Conservation (phyloP, 2,329 filamentous ascomycete species). For the Pseudopithomyces maydicus region DNA sequence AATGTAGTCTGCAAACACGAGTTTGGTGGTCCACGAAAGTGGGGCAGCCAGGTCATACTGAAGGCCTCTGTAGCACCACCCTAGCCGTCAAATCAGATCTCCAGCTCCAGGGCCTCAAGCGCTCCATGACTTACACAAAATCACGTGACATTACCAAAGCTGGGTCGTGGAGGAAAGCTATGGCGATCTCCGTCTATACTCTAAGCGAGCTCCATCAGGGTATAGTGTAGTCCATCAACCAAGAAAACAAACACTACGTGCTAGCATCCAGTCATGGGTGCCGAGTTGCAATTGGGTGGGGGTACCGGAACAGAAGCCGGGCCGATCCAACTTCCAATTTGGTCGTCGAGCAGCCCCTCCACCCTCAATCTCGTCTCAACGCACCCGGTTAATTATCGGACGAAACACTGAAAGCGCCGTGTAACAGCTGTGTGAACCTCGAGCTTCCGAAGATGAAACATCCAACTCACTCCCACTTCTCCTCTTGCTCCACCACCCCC, state of each 20-base stretch:
- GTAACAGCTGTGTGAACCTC: conserved; percentile 2
- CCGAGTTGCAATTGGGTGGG: neutral
- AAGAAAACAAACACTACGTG: neutral
- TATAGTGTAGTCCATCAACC: neutral
- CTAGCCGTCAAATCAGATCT: too few species aligned
- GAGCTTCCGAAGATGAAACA: neutral
- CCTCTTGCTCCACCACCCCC: neutral
- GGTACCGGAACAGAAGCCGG: neutral
- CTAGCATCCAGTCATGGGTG: neutral
- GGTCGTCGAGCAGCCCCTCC: neutral
- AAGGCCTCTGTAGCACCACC: too few species aligned
- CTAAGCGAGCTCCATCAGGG: too few species aligned
- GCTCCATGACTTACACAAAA: too few species aligned
- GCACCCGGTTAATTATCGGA: neutral
- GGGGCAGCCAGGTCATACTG: too few species aligned
- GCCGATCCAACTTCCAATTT: conserved; percentile 5
- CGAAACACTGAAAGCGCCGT: neutral
- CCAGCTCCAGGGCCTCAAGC: too few species aligned
- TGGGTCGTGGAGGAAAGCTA: too few species aligned
- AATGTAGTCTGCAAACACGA: too few species aligned
- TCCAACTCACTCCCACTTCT: neutral
- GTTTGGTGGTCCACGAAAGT: too few species aligned
- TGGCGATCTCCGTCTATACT: too few species aligned
- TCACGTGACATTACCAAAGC: too few species aligned
- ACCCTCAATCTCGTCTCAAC: neutral